A percentile compares a stretch with the other conserved stretches of the same genome.
Evolutionary conservation across 192 early-diverging fungal species (phyloP).

Genomic region (Coemansia nantahalensis): DNA sequence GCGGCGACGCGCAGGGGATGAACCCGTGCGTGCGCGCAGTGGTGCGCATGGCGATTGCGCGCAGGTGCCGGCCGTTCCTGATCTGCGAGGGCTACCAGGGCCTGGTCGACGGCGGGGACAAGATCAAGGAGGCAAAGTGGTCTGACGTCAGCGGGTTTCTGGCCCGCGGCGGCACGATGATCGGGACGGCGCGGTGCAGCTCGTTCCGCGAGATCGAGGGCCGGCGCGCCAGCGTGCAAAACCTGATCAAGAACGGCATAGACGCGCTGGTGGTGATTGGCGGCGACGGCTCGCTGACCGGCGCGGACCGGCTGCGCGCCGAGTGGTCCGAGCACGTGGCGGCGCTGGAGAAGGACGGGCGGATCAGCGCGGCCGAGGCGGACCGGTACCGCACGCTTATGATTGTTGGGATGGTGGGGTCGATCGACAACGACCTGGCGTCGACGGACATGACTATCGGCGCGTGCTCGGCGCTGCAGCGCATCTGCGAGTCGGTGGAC

Average conservation of each 20-base stretch:
- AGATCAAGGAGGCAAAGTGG: constrained; percentile 84
- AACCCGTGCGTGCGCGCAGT: constrained; percentile 92
- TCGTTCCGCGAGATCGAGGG: constrained; percentile 83
- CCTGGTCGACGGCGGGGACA: constrained; percentile 87
- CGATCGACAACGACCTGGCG: constrained; percentile 94
- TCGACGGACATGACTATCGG: constrained; percentile 95
- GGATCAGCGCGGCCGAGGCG: constrained; percentile 62
- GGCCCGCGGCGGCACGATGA: constrained; percentile 85
- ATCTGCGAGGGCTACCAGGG: constrained; percentile 98
- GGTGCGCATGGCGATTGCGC: constrained; percentile 81
- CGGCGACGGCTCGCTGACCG: constrained; percentile 96
- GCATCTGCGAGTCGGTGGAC: constrained; percentile 96
- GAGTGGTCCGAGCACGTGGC: constrained; percentile 87
- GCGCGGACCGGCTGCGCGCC: constrained; percentile 84
- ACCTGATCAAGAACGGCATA: constrained; percentile 89
- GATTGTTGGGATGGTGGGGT: constrained; percentile 95
- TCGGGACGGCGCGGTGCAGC: constrained; percentile 90
- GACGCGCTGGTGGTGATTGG: constrained; percentile 94
- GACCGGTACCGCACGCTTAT: constrained; percentile 66
- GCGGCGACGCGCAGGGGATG: constrained; percentile 98
- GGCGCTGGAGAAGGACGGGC: constrained; percentile 64
- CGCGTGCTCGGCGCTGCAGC: constrained; percentile 85
- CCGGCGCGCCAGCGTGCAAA: constrained; percentile 74
- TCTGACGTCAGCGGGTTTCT: constrained; percentile 88
- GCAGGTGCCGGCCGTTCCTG: constrained; percentile 79